Base-by-base conservation (phyloP, 495 filamentous ascomycete species). In the Aspergillus wentii region DNA sequence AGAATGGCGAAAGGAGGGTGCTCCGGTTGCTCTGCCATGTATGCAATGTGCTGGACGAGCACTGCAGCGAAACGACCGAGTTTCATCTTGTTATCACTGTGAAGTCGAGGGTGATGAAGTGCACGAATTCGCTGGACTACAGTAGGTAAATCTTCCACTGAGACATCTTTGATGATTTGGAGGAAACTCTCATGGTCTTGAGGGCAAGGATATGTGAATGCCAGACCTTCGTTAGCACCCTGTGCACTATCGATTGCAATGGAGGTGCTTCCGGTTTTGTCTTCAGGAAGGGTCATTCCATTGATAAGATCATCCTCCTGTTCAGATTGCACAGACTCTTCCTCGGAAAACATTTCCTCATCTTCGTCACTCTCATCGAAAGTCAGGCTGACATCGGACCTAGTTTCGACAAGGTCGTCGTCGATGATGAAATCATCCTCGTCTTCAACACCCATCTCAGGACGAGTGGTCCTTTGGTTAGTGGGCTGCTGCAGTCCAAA, bases 341-440 rank as follows among this genome's bases (percentile, higher is more conserved):
- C 78, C n/a, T 68, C 70, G 21, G 57, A 56, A 2, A 43, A 29
- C 14, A 49, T 54, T 27, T 77, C 72, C 17, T 76, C 72, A 18
- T 79, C 75, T 8, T 70, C 72, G 29, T 73, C 72, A n/a, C 54
- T 73, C 13, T 68, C 65, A 30, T 62, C 69, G 33, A 77, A 62
- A 17, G 66, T 72, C 8, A 69, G 61, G 41, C 72, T 72, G 35
- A 68, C 75, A 39, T 79, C 74, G 6, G 76, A 72, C 23, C 66
- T 55, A 21, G 59, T 65, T 26, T 71, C 74, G 35, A 95, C 74
- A 1, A 95, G 73, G 35, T 95, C 82, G 39, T 92, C 86, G 41
- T 95, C 91, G 38, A 95, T 82, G 7, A 87, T 38, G 47, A 96
- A 96, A 41, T 95, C 86, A 52, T 95, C 90, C 54, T 96, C 90